Conservation (phyloP, 1,139 yeast species). For the Suhomyces wounanorum region DNA sequence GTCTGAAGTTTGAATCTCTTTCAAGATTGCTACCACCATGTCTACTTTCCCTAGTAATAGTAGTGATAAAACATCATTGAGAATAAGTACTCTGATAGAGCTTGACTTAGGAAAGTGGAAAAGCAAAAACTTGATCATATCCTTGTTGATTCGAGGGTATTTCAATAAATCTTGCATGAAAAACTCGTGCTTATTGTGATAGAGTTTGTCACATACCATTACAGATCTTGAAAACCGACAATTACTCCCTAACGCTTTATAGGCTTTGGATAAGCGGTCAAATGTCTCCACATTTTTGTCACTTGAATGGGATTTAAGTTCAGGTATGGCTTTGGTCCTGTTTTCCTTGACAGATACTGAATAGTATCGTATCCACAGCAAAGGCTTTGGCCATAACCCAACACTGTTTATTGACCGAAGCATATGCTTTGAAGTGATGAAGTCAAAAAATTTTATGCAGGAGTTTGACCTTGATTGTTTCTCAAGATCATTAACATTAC, state of each 20-base stretch:
- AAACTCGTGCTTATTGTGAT: conserved; percentile 10
- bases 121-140: conserved; percentile 20
- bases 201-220: conserved; percentile 20
- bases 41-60: conserved; percentile 14
- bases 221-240: conserved; percentile 19
- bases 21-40: conserved; percentile 8
- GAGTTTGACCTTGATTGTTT: not conserved
- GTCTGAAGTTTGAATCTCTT: conserved; percentile 6
- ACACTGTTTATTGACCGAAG: not conserved
- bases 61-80: conserved; percentile 21
- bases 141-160: conserved; percentile 21
- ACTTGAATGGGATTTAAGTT: not conserved
- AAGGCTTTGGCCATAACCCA: not conserved
- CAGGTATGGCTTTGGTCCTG: not conserved
- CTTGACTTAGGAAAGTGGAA: conserved; percentile 19
- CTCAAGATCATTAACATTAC: not conserved
- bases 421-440: conserved; percentile 1
- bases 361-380: not conserved
- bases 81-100: conserved; percentile 24
- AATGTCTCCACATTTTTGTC: conserved; percentile 8
- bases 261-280: conserved; percentile 21
- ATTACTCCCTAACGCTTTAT: conserved; percentile 16
- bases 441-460: conserved; percentile 6
- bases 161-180: conserved; percentile 26
- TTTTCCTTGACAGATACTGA: not conserved